phyloP scores from a whole-genome alignment of 2,329 filamentous ascomycete species.

The Sphaceloma murrayae region DNA sequence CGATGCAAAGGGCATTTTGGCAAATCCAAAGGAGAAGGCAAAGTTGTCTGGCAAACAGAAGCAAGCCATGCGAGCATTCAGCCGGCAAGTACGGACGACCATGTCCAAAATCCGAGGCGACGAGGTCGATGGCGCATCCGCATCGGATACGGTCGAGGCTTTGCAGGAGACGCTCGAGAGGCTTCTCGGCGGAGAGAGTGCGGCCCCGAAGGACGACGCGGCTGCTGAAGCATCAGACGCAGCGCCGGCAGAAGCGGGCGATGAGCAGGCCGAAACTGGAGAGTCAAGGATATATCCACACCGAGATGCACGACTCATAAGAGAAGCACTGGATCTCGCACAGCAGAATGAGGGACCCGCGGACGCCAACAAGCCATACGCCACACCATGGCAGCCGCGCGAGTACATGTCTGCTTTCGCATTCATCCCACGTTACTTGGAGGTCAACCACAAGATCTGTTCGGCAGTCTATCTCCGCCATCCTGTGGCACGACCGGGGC shows the following conservation, averaged over 20 bases:
- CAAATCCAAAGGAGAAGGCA: constrained; percentile 39
- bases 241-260: constrained; percentile 19
- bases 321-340: constrained; percentile 51
- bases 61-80: constrained; percentile 64
- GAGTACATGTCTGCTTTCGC: constrained; percentile 86
- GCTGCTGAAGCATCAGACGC: not conserved
- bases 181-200: constrained; percentile 30
- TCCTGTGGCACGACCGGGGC: constrained; percentile 74
- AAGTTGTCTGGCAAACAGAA: constrained; percentile 60
- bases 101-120: constrained; percentile 43
- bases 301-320: constrained; percentile 47
- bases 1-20: constrained; percentile 53
- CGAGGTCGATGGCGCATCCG: constrained; percentile 18
- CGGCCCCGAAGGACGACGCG: constrained; percentile 15
- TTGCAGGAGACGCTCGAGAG: constrained; percentile 30
- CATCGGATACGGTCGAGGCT: constrained; percentile 24
- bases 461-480: constrained; percentile 90
- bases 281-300: constrained; percentile 39
- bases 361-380: constrained; percentile 72
- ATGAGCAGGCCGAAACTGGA: not conserved
- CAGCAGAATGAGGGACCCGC: constrained; percentile 57
- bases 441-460: constrained; percentile 96
- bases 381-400: constrained; percentile 80
- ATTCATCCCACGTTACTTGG: constrained; percentile 88
- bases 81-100: constrained; percentile 53